Evolutionary conservation across 2,329 filamentous ascomycete species (phyloP), one percentile per base, ranked within the genome.

Genomic region (Septoria petroselini): DNA sequence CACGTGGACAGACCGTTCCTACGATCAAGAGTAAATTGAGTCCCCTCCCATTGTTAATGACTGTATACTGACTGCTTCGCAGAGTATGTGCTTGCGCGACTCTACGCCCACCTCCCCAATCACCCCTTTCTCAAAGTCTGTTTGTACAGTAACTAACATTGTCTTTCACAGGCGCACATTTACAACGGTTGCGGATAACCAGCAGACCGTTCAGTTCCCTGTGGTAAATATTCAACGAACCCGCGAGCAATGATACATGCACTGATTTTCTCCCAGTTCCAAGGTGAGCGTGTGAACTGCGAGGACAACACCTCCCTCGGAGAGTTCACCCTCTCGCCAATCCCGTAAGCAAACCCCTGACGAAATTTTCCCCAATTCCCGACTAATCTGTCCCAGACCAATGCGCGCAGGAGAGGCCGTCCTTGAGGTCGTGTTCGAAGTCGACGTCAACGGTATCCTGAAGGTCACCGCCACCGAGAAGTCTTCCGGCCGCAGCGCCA

Each of bases 381-480:
- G n/a, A n/a, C n/a, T n/a, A n/a, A n/a, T n/a, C n/a, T n/a, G 38
- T 18, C 23, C 12, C 15, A 27, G n/a, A 12, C 11, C 27, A 43
- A 19, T 35, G 39, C 30, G 34, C 17, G 91, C 93, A 68, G 91
- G 93, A 72, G 93, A 98, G 71, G 88, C 93, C 64, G 91, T 95
- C 61, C 86, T 98, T 38, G 93, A 98, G 78, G 88, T 91, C 64
- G 90, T 97, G 73, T 97, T 98, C 76, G 93, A 98, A 79, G 93
- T 98, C 70, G 93, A 98, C 65, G 93, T 96, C 82, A 98, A 98
- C 81, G 93, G 93, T 85, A 66, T 66, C 56, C 85, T 98, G 62
- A 98, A 98, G 85, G 93, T 97, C 68, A 97, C 91, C 58, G 93
- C 93, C 62, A 96, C 91, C 40, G 93, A 98, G 83, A 98, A 98